A percentile compares a stretch with the other conserved stretches of the same genome.
phyloP scores from a whole-genome alignment of 192 early-diverging fungal genomes.

The Coemansia sp. region DNA sequence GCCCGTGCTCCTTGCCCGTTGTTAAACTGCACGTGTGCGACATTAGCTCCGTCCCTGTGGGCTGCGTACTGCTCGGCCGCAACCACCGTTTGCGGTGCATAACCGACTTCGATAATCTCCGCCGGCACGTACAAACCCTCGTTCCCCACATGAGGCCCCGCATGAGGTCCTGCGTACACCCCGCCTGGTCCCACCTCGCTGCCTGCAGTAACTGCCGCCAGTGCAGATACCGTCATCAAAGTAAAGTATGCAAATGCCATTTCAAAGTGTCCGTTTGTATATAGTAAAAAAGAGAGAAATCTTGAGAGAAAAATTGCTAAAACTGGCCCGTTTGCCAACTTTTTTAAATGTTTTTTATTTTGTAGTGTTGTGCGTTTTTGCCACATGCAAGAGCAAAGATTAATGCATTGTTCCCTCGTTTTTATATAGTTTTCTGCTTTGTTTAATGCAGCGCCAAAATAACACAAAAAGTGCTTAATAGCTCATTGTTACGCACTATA shows the following conservation, averaged over 20 bases:
- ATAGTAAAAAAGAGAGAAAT: no score
- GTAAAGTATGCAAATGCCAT: neutral
- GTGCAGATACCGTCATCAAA: neutral
- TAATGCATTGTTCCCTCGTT: no score
- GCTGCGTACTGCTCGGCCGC: slow-evolving; percentile 37
- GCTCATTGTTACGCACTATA: no score
- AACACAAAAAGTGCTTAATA: no score
- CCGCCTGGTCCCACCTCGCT: neutral
- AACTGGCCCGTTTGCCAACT: no score
- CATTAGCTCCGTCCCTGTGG: slow-evolving; percentile 8
- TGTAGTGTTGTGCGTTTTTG: no score
- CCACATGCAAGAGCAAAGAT: no score
- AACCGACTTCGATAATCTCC: slow-evolving; percentile 29
- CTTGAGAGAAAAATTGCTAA: no score
- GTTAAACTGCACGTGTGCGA: neutral
- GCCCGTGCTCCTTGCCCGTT: slow-evolving; percentile 14
- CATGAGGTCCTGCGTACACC: neutral
- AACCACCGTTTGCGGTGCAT: slow-evolving; percentile 33
- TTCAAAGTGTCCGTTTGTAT: no score
- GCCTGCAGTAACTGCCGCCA: neutral
- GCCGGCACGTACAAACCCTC: neutral
- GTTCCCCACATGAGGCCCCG: neutral
- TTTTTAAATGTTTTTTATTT: no score
- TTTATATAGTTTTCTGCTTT: no score
- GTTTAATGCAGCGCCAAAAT: no score